Conservation (phyloP, 176 grass and related monocot species). For the Cenchrus purpureus region DNA sequence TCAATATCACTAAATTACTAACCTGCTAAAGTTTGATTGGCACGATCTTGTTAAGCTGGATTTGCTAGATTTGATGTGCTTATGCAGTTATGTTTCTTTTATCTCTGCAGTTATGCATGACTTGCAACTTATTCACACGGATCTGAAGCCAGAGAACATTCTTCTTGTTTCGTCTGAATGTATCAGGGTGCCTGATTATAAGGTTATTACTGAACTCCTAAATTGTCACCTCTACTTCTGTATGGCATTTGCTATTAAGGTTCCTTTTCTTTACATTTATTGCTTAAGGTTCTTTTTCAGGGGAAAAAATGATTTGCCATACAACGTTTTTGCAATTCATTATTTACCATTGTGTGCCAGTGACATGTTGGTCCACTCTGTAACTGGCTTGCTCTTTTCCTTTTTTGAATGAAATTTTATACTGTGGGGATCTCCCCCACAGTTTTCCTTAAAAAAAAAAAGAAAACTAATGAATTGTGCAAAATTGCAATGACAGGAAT, state of each 20-base stretch:
- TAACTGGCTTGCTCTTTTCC: background rate
- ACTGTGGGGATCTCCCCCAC: no score
- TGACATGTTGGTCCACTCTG: background rate
- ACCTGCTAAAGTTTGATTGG: background rate
- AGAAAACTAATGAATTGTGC: background rate
- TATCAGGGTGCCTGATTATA: constrained; percentile 83
- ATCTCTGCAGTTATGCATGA: constrained; percentile 87
- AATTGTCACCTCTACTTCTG: constrained; percentile 11
- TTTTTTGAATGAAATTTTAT: no score
- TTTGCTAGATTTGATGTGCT: constrained; percentile 4
- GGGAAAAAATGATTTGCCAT: background rate
- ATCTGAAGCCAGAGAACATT: constrained; percentile 98
- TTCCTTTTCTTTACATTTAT: constrained; percentile 2
- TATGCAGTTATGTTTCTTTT: constrained; percentile 5
- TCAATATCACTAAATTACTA: background rate
- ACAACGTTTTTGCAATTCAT: background rate
- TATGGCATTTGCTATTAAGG: background rate
- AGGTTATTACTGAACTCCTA: constrained; percentile 47
- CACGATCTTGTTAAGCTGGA: background rate
- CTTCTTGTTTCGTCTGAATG: constrained; percentile 90
- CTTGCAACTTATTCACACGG: constrained; percentile 90
- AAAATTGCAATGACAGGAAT: background rate
- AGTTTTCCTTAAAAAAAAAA: no score
- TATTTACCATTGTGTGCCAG: background rate
- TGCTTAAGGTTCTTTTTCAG: background rate